These are phyloP conservation scores for Prunus campanulata DNA, from an alignment of 306 rosid species.

Conservation along the genomic window DNA sequence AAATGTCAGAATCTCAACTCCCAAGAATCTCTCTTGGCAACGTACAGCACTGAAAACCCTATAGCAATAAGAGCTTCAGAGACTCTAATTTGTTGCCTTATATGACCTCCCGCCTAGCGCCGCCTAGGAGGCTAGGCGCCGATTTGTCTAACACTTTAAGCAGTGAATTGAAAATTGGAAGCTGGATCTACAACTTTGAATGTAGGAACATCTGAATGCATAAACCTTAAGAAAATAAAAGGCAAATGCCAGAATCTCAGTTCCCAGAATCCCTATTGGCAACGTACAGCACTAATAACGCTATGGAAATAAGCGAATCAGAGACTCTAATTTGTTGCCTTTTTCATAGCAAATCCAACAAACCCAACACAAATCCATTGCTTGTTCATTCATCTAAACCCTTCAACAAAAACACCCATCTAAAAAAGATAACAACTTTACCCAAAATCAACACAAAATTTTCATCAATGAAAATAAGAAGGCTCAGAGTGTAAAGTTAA, in stretches of 20 bases:
- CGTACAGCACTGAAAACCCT: slow-evolving; percentile 17
- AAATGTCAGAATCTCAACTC: slow-evolving; percentile 11
- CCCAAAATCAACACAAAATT: too few species aligned
- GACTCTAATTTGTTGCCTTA: slow-evolving; percentile 16
- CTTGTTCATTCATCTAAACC: not conserved
- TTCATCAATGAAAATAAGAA: not conserved
- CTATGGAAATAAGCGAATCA: slow-evolving; percentile 51
- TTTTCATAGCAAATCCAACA: not conserved
- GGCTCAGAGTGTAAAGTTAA: slow-evolving; percentile 55
- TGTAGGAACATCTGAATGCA: slow-evolving; percentile 74
- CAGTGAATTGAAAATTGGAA: too few species aligned
- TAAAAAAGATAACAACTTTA: not conserved
- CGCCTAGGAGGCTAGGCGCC: too few species aligned
- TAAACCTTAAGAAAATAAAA: slow-evolving; percentile 18
- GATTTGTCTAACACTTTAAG: too few species aligned
- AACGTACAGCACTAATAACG: slow-evolving; percentile 85
- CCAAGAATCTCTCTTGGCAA: slow-evolving; percentile 2
- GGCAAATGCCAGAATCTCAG: slow-evolving; percentile 68
- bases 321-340: slow-evolving; percentile 99
- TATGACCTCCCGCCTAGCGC: too few species aligned
- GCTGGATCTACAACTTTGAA: not conserved
- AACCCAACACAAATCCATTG: not conserved
- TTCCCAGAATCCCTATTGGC: slow-evolving; percentile 59
- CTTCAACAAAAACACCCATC: not conserved
- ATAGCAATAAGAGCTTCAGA: slow-evolving; percentile 1